A percentile compares a stretch with the other conserved stretches of the same genome.
Evolutionary conservation across 2,329 filamentous ascomycete species (phyloP).

Genomic region (Chaetomiaceae sp.): DNA sequence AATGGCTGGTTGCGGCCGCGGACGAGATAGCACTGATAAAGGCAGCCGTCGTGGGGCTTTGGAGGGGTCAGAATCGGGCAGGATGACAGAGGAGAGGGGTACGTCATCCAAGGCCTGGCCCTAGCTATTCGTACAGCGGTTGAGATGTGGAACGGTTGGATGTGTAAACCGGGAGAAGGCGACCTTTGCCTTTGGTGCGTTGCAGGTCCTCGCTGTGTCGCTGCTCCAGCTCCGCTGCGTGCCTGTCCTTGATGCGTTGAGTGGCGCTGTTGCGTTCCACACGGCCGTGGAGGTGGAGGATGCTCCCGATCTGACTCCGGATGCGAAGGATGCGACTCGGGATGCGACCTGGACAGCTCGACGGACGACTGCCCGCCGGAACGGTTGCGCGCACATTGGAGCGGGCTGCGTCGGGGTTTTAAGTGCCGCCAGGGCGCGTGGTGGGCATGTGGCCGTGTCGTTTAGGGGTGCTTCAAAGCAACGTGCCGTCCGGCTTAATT

Average conservation of each 20-base stretch:
- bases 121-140: conserved; percentile 21
- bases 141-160: no score
- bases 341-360: background rate
- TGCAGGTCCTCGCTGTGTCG: conserved; percentile 5
- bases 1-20: conserved; percentile 2
- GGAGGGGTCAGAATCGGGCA: conserved; percentile 16
- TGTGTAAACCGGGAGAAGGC: conserved; percentile 14
- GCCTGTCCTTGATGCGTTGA: conserved; percentile 6
- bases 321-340: no score
- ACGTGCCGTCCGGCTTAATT: conserved; percentile 16
- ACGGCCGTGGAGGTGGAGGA: background rate
- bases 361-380: conserved; percentile 11
- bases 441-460: background rate
- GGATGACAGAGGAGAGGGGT: conserved; percentile 14
- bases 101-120: conserved; percentile 25
- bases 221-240: background rate
- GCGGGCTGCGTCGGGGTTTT: conserved; percentile 10
- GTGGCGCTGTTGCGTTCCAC: conserved; percentile 14
- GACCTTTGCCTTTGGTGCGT: background rate
- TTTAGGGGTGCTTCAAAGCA: conserved; percentile 1
- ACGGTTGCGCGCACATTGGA: conserved; percentile 12
- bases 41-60: conserved; percentile 18
- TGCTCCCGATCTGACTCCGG: no score
- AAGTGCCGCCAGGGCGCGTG: conserved; percentile 3
- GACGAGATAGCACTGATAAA: conserved; percentile 16